Evolutionary conservation across 371 early-diverging fungal species (phyloP).

Genomic region (Apophysomyces variabilis): DNA sequence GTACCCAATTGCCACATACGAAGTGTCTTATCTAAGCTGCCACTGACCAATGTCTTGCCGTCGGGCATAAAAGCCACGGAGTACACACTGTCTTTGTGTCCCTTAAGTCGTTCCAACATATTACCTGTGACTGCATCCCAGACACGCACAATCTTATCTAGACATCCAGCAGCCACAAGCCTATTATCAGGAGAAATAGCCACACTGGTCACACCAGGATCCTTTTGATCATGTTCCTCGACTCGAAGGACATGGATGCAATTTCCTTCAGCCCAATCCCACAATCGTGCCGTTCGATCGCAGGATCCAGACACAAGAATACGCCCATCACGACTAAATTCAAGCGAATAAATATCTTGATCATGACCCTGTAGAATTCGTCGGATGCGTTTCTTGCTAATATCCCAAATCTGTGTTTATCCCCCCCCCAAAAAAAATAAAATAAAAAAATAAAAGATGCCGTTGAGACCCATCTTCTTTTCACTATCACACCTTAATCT

Average conservation of each 20-base stretch:
- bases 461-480: too few species aligned
- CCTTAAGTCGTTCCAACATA: slow-evolving; percentile 83
- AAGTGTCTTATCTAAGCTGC: slow-evolving; percentile 92
- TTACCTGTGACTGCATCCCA: slow-evolving; percentile 85
- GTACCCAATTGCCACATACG: slow-evolving; percentile 85
- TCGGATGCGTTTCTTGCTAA: slow-evolving; percentile 62
- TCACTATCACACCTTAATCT: too few species aligned
- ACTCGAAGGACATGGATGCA: slow-evolving; percentile 70
- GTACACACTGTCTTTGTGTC: slow-evolving; percentile 95
- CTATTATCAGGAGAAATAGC: slow-evolving; percentile 81
- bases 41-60: slow-evolving; percentile 86
- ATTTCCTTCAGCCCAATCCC: slow-evolving; percentile 80
- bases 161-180: slow-evolving; percentile 78
- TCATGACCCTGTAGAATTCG: slow-evolving; percentile 83
- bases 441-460: neutral
- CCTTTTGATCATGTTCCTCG: slow-evolving; percentile 78
- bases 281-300: slow-evolving; percentile 86
- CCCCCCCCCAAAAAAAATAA: neutral
- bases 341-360: slow-evolving; percentile 94
- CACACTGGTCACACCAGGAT: slow-evolving; percentile 91
- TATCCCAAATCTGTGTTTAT: slow-evolving; percentile 68
- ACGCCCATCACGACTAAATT: slow-evolving; percentile 89
- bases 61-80: slow-evolving; percentile 93
- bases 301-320: slow-evolving; percentile 91
- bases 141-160: slow-evolving; percentile 88